Conservation (phyloP, 73 alveolate species). For the Blepharisma stoltei region DNA sequence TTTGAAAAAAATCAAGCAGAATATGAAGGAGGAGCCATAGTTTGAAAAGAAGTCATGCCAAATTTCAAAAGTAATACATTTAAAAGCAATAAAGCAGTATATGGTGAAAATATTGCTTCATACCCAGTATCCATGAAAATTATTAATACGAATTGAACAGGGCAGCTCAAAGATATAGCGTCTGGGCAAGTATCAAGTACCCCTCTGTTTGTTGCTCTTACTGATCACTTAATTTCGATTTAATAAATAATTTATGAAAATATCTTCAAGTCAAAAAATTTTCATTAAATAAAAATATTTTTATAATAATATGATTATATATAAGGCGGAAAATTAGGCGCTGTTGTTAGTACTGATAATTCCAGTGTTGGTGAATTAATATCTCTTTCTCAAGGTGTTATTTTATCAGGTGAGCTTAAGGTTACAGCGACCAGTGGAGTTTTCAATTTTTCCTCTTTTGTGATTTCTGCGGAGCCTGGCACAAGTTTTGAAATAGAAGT, state of each 20-base stretch:
- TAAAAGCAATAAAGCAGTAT: background rate
- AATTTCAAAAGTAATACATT: background rate
- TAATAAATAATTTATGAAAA: too few relatives aligned
- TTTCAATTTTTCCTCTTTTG: background rate
- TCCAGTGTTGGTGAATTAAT: background rate
- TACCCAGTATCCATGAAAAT: background rate
- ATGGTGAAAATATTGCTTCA: background rate
- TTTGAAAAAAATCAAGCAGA: background rate
- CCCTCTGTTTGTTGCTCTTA: background rate
- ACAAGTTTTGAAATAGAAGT: background rate
- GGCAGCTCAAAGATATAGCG: background rate
- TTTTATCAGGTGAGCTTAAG: background rate
- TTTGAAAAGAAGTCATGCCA: background rate
- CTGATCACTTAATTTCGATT: too few relatives aligned
- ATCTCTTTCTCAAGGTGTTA: too few relatives aligned
- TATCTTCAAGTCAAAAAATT: too few relatives aligned
- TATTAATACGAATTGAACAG: background rate
- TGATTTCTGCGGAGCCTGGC: background rate
- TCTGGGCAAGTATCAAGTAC: background rate
- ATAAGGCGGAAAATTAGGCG: too few relatives aligned
- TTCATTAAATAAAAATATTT: too few relatives aligned
- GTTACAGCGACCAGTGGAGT: background rate
- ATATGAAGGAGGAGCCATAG: constrained; percentile 11
- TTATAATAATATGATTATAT: too few relatives aligned
- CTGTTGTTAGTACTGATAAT: background rate